These are phyloP conservation scores for Paraglomus brasilianum DNA, from an alignment of 192 early-diverging fungal genomes.

Conservation along the genomic window DNA sequence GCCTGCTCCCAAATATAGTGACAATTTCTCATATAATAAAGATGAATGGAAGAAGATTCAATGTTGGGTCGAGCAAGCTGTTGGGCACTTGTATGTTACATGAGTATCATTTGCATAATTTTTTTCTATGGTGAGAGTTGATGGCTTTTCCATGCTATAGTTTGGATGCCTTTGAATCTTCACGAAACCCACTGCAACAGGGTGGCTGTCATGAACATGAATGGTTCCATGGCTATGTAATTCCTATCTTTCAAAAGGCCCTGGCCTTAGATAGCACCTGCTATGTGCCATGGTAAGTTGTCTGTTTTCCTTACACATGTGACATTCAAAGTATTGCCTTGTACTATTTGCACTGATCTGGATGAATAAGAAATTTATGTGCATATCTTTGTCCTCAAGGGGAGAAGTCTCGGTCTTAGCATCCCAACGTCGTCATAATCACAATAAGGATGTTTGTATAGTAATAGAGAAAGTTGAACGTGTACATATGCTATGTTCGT, in stretches of 20 bases:
- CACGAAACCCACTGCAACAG: no score
- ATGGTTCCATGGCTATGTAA: conserved; percentile 22
- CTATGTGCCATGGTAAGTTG: conserved; percentile 30
- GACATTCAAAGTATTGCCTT: background rate
- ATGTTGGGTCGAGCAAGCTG: conserved; percentile 26
- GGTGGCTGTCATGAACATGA: conserved; percentile 2
- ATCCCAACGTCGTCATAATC: background rate
- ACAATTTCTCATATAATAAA: conserved; percentile 29
- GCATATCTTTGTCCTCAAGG: background rate
- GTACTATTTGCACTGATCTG: no score
- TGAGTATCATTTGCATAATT: no score
- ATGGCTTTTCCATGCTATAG: no score
- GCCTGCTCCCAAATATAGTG: conserved; percentile 5
- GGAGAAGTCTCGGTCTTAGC: background rate
- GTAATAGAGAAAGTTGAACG: no score
- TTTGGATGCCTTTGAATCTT: no score
- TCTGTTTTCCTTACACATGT: conserved; percentile 1
- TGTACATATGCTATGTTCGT: no score
- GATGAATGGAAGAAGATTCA: conserved; percentile 28
- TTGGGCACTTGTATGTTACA: conserved; percentile 28
- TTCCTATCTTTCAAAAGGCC: conserved; percentile 29
- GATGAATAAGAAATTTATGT: no score
- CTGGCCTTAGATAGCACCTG: conserved; percentile 16
- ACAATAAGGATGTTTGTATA: no score
- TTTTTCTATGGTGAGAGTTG: no score